Base-by-base conservation (phyloP, 768 basidiomycete species). In the Tylopilus vinaceipallidus region DNA sequence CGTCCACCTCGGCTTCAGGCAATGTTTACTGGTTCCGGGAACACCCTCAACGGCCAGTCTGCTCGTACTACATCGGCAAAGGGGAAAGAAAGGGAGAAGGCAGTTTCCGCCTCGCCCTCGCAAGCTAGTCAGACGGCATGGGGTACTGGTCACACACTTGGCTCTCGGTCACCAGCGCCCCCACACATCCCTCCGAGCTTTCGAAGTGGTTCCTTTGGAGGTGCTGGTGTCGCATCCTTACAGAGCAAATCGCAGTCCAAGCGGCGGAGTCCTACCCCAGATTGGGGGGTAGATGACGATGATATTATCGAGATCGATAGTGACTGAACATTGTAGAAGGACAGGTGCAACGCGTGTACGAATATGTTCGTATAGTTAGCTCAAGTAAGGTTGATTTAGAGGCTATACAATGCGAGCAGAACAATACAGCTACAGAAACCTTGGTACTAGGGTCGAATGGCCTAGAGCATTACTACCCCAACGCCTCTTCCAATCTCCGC, bases 401-500 rank as follows among this genome's bases (percentile, higher is more conserved):
- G 30, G 27, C 46, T 35, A 33, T 42, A n/a, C 37, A 40, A 49
- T 35, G 41, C 39, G 17, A 48, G 19, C 7, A n/a, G 38, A 37
- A 22, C 36, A 14, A 26, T 13, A 9, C 46, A 33, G 33, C n/a
- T 29, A 35, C 33, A 12, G 19, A 39, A 17, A 13, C 11, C 16
- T 14, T 34, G 27, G 38, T 32, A 13, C 10, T 1, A 4, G 14
- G 17, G 30, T 12, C 13, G 23, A 26, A 43, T 29, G 10, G 34
- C 34, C 71, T 74, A 97, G 29, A 98, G 77, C 95, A 98, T 98
- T 33, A 98, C 94, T 16, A 98, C 84, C 3, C 91, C 94, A 44
- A 98, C 78, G 5, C 91, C 94, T 63, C 73, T 79, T 37, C 91
- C 91, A n/a, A 82, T 74, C n/a, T 75, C 66, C 22, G 61, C 65